A percentile compares a stretch with the other conserved stretches of the same genome.
Conservation (phyloP, 1,284 basidiomycete species). For the Athelia psychrophila region DNA sequence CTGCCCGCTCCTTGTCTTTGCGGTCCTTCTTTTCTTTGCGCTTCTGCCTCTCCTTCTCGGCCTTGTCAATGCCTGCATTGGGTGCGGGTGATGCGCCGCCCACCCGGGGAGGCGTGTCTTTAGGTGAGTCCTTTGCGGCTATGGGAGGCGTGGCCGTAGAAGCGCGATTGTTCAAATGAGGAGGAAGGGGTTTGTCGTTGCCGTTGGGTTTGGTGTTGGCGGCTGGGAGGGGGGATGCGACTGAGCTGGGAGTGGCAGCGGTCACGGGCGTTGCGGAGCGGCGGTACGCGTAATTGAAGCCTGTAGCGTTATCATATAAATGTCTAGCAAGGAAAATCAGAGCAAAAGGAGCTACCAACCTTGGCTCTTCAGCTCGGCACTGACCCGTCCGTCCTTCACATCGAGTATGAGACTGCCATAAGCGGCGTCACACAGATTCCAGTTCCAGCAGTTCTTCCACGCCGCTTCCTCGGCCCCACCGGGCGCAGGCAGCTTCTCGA, state of each 20-base stretch:
- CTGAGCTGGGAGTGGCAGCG: conserved; percentile 35
- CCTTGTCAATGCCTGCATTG: conserved; percentile 36
- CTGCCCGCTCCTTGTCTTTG: conserved; percentile 45
- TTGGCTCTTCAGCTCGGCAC: conserved; percentile 89
- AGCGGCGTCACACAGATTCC: conserved; percentile 94
- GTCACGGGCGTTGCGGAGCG: conserved; percentile 57
- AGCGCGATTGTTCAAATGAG: conserved; percentile 30
- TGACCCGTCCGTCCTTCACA: conserved; percentile 88
- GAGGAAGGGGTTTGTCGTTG: conserved; percentile 37
- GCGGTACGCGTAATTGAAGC: conserved; percentile 95
- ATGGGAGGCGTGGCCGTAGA: conserved; percentile 27
- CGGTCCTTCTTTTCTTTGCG: conserved; percentile 58
- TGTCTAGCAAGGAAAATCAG: no score
- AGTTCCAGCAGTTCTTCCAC: conserved; percentile 99
- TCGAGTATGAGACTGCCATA: conserved; percentile 89
- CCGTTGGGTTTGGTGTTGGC: conserved; percentile 26
- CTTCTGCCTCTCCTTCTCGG: conserved; percentile 51
- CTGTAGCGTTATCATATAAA: conserved; percentile 40
- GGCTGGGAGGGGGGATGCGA: conserved; percentile 33
- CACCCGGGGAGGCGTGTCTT: conserved; percentile 29
- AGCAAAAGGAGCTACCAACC: conserved; percentile 47
- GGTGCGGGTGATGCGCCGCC: conserved; percentile 37
- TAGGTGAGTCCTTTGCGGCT: conserved; percentile 22
- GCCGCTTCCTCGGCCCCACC: conserved; percentile 76
- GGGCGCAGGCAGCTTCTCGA: conserved; percentile 74